Base-by-base conservation (phyloP, 768 basidiomycete species). In the Naganishia vishniacii region DNA sequence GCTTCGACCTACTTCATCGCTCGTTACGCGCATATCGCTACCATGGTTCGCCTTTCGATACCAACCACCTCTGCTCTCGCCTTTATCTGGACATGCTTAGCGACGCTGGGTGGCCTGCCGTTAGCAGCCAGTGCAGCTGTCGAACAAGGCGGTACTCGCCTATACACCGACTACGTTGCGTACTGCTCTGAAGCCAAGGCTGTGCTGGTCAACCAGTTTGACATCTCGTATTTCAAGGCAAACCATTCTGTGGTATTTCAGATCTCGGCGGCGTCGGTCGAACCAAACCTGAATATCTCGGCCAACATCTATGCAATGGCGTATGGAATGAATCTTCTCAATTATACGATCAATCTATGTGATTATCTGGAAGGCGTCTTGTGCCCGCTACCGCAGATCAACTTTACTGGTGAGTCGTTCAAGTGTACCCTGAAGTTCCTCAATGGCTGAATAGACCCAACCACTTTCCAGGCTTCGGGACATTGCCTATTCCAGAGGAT, bases 281-380 rank as follows among this genome's bases (percentile, higher is more conserved):
- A 74, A 28, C 26, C 66, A 1, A 73, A 78, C 62, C 81, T 91
- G 70, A 90, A 84, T 71, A 89, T 94, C 60, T 82, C 84, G 3
- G 92, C 89, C 34, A 88, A 87, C 72, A 79, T 95, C 58, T 81
- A 88, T 71, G 79, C 92, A 72, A 88, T 89, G 65, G 88, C 87
- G n/a, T 97, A 97, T 69, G 92, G 91, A 59, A 84, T 86, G 76
- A 82, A 84, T 31, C 84, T 87, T 18, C 71, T 93, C 68, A 95
- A 95, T 74, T 72, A 86, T 66, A 89, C 90, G n/a, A 78, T 95
- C 67, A 83, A 94, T 78, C 83, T 97, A 32, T 98, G 94, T 81
- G 78, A 79, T 49, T 81, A 89, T 48, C 82, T 94, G 32, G 77
- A 80, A 61, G 91, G 91, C 18, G 86, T 84, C 26, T 81, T 97